phyloP scores from a whole-genome alignment of 2,329 filamentous ascomycete genomes.

The Fragosphaeria purpurea region DNA sequence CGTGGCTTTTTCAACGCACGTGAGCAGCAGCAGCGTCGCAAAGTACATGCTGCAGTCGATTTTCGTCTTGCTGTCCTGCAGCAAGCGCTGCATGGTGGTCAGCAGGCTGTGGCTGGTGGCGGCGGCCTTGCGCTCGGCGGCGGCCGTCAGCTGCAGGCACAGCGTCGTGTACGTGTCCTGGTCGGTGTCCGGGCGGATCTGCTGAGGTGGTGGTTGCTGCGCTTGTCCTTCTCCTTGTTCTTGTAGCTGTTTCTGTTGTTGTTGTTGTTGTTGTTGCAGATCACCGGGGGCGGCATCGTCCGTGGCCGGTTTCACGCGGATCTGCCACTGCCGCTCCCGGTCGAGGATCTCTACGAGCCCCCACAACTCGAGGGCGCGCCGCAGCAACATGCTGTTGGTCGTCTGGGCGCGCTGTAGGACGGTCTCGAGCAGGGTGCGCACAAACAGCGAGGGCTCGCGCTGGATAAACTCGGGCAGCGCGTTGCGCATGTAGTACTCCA shows the following conservation, averaged over 20 bases:
- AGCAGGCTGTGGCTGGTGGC: slow-evolving; percentile 48
- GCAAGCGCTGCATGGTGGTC: slow-evolving; percentile 48
- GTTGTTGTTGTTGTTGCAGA: background rate
- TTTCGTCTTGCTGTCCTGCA: slow-evolving; percentile 51
- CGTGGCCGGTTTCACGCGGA: slow-evolving; percentile 35
- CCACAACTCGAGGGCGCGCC: slow-evolving; percentile 53
- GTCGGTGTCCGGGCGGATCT: slow-evolving; percentile 43
- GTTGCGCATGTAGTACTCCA: slow-evolving; percentile 51
- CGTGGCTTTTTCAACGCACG: slow-evolving; percentile 57
- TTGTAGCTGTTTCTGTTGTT: no score
- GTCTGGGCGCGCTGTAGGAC: slow-evolving; percentile 35
- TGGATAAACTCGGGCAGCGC: slow-evolving; percentile 48
- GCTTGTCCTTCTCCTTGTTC: no score
- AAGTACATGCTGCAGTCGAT: slow-evolving; percentile 53
- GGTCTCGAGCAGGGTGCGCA: slow-evolving; percentile 46
- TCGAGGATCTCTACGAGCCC: slow-evolving; percentile 56
- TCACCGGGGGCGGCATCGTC: background rate
- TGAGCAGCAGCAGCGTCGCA: slow-evolving; percentile 51
- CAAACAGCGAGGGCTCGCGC: slow-evolving; percentile 50
- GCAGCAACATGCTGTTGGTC: slow-evolving; percentile 43
- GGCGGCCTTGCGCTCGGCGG: slow-evolving; percentile 53
- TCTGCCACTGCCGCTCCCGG: slow-evolving; percentile 51
- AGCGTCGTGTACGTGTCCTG: slow-evolving; percentile 51
- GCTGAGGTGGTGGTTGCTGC: slow-evolving; percentile 23
- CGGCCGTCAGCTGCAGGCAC: slow-evolving; percentile 54